Percentiles rank a stretch among this genome's conserved stretches.
Conservation (phyloP, 768 basidiomycete genomes). For the Rhizopogon vulgaris region DNA sequence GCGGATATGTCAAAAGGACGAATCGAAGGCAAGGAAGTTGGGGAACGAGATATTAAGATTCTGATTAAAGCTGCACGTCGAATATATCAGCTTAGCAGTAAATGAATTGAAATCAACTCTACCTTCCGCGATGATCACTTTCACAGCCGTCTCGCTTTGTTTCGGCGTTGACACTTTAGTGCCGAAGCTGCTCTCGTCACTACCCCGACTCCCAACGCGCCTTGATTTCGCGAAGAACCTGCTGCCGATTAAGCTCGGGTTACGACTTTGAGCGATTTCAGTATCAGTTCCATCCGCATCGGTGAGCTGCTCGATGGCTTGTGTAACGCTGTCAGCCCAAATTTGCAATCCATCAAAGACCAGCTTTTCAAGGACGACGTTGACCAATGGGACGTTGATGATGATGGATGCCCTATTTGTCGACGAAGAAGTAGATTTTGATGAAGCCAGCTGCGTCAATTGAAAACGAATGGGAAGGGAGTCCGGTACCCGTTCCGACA, state of each 20-base stretch:
- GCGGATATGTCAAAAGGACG: slow-evolving; percentile 53
- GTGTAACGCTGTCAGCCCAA: slow-evolving; percentile 83
- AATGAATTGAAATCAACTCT: background rate
- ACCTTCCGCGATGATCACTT: slow-evolving; percentile 44
- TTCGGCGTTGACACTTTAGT: slow-evolving; percentile 19
- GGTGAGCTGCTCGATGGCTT: slow-evolving; percentile 49
- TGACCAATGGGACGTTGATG: slow-evolving; percentile 55
- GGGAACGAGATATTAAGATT: slow-evolving; percentile 44
- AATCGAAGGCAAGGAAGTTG: slow-evolving; percentile 14
- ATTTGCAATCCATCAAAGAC: slow-evolving; percentile 75
- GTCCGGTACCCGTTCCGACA: slow-evolving; percentile 12
- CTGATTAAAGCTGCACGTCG: slow-evolving; percentile 30
- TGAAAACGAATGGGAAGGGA: slow-evolving; percentile 16
- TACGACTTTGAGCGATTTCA: slow-evolving; percentile 36
- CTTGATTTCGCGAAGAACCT: slow-evolving; percentile 55
- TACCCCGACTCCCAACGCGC: slow-evolving; percentile 33
- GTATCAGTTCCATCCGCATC: slow-evolving; percentile 13
- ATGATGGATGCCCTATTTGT: slow-evolving; percentile 11
- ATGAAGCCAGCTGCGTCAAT: slow-evolving; percentile 10
- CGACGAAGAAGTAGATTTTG: background rate
- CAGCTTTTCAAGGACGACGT: slow-evolving; percentile 55
- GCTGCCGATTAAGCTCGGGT: slow-evolving; percentile 72
- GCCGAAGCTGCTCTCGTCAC: slow-evolving; percentile 36
- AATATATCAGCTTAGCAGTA: slow-evolving; percentile 1
- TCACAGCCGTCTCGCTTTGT: slow-evolving; percentile 42